Evolutionary conservation across 495 filamentous ascomycete species (phyloP), one percentile per base, ranked within the genome.

Genomic region (Rusavskia elegans): DNA sequence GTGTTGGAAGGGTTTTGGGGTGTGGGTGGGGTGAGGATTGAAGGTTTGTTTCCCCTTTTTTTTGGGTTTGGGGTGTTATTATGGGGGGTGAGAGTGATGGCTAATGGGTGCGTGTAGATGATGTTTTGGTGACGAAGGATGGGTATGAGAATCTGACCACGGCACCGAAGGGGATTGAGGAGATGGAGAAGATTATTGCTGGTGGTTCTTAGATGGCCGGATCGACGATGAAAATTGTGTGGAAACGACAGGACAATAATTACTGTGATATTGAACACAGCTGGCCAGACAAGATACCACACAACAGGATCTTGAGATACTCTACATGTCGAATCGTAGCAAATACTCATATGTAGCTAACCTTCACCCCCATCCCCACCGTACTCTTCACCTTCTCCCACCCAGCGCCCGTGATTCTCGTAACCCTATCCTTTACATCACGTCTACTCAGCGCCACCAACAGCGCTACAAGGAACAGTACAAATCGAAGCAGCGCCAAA

Each of bases 291-390:
- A 3, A 30, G 8, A 30, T 30, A 30, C 29, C 29, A 30, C 8
- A 30, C 32, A 35, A 14, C 32, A 35, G 13, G 9, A 14, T 1
- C 13, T 3, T 35, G 2, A 20, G 1, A 21, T 2, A 19, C 14
- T 42, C n/a, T 11, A 19, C 4, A 40, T 40, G 14, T 16, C 38
- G 4, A 40, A 16, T 11, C 38, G 13, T 40, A 40, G 4, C 38
- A 5, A 45, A 38, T 36, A 21, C 10, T 68, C 56, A 95, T 51
- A 98, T 92, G 71, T 98, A 98, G 67, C 83, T 93, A 59, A 98
- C 89, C 70, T 96, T 97, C 49, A 95, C 85, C 1, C 93, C 92
- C 90, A 97, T 96, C 0, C 90, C 89, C 16, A 90, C 82, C 0
- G 92, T 98, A 36, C 78, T 73, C 55, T 73, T 80, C 8, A 96